These are phyloP conservation scores for Wilcoxina mikolae DNA, from an alignment of 495 filamentous ascomycete genomes.

Conservation along the genomic window DNA sequence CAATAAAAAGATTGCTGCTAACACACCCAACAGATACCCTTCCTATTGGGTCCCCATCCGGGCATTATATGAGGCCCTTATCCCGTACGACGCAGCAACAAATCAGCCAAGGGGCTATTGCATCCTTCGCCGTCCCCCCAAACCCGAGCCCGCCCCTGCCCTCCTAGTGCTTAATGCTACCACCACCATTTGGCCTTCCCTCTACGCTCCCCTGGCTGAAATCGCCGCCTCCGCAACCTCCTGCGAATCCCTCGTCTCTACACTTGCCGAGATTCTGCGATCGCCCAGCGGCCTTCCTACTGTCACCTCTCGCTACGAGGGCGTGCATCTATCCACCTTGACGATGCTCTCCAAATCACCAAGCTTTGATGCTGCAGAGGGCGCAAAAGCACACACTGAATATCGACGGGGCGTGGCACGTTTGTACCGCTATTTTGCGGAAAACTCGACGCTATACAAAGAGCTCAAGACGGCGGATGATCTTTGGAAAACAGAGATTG, in stretches of 20 bases:
- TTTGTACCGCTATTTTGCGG: slow-evolving; percentile 13
- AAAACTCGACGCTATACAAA: slow-evolving; percentile 16
- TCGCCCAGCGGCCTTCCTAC: slow-evolving; percentile 7
- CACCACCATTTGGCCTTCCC: slow-evolving; percentile 16
- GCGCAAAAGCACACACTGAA: neutral
- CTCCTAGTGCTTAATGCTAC: slow-evolving; percentile 23
- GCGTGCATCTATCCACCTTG: neutral
- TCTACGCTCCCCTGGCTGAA: slow-evolving; percentile 11
- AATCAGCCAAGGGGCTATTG: slow-evolving; percentile 24
- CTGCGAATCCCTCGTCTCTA: slow-evolving; percentile 5
- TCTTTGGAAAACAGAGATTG: slow-evolving; percentile 12
- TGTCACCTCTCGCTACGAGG: slow-evolving; percentile 11
- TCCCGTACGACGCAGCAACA: slow-evolving; percentile 19
- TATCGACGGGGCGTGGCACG: slow-evolving; percentile 9
- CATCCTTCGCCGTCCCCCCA: slow-evolving; percentile 12
- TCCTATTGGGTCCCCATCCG: slow-evolving; percentile 27
- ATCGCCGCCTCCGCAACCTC: neutral
- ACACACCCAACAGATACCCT: slow-evolving; percentile 14
- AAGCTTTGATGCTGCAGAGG: neutral
- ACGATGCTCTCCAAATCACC: neutral
- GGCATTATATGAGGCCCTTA: slow-evolving; percentile 17
- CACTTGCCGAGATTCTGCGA: slow-evolving; percentile 11
- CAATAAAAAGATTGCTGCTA: neutral
- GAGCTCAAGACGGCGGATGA: slow-evolving; percentile 12
- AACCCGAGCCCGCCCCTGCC: slow-evolving; percentile 2